Percentiles rank a stretch among this genome's conserved stretches.
phyloP scores from a whole-genome alignment of 495 filamentous ascomycete species.

The Monascus purpureus region DNA sequence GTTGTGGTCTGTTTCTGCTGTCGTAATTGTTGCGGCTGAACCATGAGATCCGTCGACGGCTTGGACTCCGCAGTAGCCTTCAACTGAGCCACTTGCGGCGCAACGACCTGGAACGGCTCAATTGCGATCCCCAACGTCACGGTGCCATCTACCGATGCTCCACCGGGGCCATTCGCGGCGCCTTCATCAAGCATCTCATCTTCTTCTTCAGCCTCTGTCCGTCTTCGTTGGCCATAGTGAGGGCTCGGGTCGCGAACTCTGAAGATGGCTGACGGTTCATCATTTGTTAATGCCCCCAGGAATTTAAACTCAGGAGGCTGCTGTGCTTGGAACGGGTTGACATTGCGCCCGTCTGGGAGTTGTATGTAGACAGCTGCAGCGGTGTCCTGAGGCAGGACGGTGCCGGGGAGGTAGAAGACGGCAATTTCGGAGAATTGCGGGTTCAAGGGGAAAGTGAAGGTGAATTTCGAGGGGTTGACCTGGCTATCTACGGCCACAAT shows the following conservation, averaged over 20 bases:
- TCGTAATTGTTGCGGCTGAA: conserved; percentile 9
- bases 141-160: conserved; percentile 14
- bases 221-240: conserved; percentile 4
- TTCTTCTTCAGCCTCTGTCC: conserved; percentile 19
- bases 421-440: conserved; percentile 64
- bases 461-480: conserved; percentile 46
- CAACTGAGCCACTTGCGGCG: conserved; percentile 46
- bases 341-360: conserved; percentile 27
- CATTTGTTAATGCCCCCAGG: conserved; percentile 74
- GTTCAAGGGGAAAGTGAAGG: conserved; percentile 44
- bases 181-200: conserved; percentile 34
- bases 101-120: conserved; percentile 60
- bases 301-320: conserved; percentile 49
- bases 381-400: conserved; percentile 54
- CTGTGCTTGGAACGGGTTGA: conserved; percentile 11
- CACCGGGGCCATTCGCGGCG: conserved; percentile 2
- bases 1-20: conserved; percentile 38
- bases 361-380: conserved; percentile 84
- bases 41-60: conserved; percentile 19
- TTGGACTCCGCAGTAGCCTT: conserved; percentile 19
- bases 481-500: conserved; percentile 37
- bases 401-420: conserved; percentile 78
- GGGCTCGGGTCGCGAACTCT: conserved; percentile 31
- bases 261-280: conserved; percentile 85
- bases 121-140: conserved; percentile 71